Evolutionary conservation across 305 asterid species (phyloP).

Genomic region (Rubia tinctorum): DNA sequence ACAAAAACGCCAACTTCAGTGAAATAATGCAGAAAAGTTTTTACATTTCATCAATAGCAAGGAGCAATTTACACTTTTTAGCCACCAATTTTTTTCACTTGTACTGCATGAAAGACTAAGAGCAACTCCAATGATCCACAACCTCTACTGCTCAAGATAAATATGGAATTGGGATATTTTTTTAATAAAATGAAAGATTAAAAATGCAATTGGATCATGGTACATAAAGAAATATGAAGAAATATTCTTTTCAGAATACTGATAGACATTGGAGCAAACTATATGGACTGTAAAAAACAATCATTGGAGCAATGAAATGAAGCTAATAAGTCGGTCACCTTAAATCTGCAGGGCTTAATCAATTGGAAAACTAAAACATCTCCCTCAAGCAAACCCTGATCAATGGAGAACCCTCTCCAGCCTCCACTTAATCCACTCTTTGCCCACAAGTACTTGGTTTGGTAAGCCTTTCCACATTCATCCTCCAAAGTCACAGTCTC

Average conservation of each 20-base stretch:
- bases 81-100: background rate
- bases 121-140: background rate
- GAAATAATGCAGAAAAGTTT: background rate
- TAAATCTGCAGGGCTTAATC: constrained; percentile 28
- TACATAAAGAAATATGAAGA: too few relatives aligned
- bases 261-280: too few relatives aligned
- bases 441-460: constrained; percentile 35
- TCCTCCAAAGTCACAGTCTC: constrained; percentile 40
- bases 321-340: constrained; percentile 7
- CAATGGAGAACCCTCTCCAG: constrained; percentile 49
- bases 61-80: background rate
- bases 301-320: too few relatives aligned
- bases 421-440: constrained; percentile 59
- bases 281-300: too few relatives aligned
- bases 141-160: too few relatives aligned
- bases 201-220: too few relatives aligned
- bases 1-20: background rate
- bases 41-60: too few relatives aligned
- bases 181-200: too few relatives aligned
- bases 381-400: constrained; percentile 26
- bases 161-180: too few relatives aligned
- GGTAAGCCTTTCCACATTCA: constrained; percentile 31
- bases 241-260: too few relatives aligned
- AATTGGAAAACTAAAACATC: constrained; percentile 53
- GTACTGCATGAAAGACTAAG: background rate